Conservation (phyloP, 192 early-diverging fungal species). For the Jimgerdemannia lactiflua region DNA sequence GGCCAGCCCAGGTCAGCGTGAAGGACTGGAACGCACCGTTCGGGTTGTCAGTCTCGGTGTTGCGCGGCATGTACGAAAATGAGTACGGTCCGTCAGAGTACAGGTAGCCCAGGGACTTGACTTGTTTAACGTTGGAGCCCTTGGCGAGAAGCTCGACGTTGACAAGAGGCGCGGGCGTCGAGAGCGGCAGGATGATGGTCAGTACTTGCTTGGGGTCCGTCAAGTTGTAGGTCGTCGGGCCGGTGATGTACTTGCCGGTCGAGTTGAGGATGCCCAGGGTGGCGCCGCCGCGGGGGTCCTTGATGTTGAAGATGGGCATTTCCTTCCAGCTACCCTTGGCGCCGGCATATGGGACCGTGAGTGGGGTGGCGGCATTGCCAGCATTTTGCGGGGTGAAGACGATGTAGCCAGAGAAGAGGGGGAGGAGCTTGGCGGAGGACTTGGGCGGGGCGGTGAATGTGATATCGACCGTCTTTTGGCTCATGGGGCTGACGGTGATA, state of each 20-base stretch:
- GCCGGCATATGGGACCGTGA: background rate
- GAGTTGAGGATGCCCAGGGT: background rate
- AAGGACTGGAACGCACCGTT: background rate
- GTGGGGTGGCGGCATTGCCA: background rate
- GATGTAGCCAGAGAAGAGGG: constrained; percentile 2
- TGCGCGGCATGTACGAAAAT: background rate
- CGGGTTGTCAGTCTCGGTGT: background rate
- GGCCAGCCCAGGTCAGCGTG: background rate
- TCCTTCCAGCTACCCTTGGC: constrained; percentile 1
- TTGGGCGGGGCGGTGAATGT: background rate
- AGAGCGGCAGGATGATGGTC: background rate
- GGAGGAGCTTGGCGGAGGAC: background rate
- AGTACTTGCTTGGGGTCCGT: background rate
- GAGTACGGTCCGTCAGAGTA: background rate
- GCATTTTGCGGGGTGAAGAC: background rate
- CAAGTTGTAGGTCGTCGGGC: background rate
- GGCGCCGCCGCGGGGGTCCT: background rate
- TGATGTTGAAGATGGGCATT: background rate
- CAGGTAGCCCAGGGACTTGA: background rate
- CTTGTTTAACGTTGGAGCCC: background rate
- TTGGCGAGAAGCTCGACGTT: background rate
- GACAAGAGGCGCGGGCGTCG: background rate
- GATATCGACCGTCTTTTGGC: background rate
- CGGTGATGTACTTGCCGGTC: background rate
- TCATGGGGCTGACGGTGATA: background rate